Base-by-base conservation (phyloP, 129 eudicot genomes). In the Centella asiatica region DNA sequence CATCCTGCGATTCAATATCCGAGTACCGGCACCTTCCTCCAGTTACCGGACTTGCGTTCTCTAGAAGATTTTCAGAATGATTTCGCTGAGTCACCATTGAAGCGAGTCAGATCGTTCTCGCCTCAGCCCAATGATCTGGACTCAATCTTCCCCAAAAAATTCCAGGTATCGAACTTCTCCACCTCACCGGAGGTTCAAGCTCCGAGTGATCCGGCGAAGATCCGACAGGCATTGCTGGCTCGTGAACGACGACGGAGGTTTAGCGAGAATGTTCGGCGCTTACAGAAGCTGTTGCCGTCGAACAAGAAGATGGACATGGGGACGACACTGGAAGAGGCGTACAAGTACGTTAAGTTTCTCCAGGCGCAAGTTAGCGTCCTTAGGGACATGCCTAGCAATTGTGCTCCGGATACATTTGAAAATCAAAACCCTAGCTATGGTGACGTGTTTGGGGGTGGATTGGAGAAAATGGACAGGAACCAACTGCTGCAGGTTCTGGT, bases 401-500 rank as follows among this genome's bases (percentile, higher is more conserved):
- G 57, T 42, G 1, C 27, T 23, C 20, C 4, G 18, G 2, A 23
- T 42, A 39, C 44, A 25, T 44, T 72, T 29, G 32, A 44, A 32
- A 65, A 36, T 27, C 69, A 20, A 46, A 60, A 56, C 70, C 65
- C 56, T 64, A 50, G 56, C 57, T 31, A 18, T 18, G 31, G 13
- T 2, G n/a, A 72, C 24, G 26, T 18, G 15, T 70, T 37, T 17
- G 77, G 73, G 1, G 68, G 59, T 0, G 65, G 57, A 36, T 69
- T 80, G 72, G 76, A 69, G 58, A 68, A 61, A 57, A 59, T 87
- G 78, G 78, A 72, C 31, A 54, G 95, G 69, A 86, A 80, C 66
- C 80, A 85, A 57, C 25, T 88, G 58, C 48, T 88, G 56, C 79
- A 85, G 79, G 76, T 82, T 26, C 34, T 82, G 79, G 73, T 85